These are phyloP conservation scores for Corymbia maculata DNA, from an alignment of 345 rosid genomes.

Conservation along the genomic window DNA sequence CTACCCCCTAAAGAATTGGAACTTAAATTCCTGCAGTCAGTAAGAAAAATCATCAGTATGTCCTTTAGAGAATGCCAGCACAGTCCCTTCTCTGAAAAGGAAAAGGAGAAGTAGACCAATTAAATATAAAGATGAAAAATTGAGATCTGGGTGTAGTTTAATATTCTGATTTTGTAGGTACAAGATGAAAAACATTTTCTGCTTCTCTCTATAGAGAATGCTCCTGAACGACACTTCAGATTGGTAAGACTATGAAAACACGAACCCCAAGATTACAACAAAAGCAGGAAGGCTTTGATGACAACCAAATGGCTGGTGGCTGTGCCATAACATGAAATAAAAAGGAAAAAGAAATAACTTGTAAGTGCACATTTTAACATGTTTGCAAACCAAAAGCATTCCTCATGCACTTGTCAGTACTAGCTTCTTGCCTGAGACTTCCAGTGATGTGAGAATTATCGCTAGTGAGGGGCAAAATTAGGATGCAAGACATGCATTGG, in stretches of 20 bases:
- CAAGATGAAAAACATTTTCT: background rate
- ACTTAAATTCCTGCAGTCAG: conserved; percentile 66
- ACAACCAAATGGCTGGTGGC: background rate
- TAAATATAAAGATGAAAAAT: background rate
- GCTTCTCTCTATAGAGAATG: background rate
- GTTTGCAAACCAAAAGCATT: background rate
- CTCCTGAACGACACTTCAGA: background rate
- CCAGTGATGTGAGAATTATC: background rate
- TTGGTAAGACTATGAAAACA: background rate
- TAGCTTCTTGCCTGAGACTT: background rate
- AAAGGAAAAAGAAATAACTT: background rate
- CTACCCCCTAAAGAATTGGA: conserved; percentile 62
- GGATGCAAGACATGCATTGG: background rate
- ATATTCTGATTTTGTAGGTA: background rate
- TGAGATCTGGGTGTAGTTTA: background rate
- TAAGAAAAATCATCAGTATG: background rate
- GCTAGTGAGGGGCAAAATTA: background rate
- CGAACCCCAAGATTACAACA: background rate
- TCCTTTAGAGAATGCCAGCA: background rate
- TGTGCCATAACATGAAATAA: background rate
- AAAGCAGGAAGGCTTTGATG: background rate
- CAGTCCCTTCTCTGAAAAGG: background rate
- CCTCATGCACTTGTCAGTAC: background rate
- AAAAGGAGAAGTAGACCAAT: background rate
- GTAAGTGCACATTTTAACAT: background rate